Conservation (phyloP, 1,284 basidiomycete species). For the Bondarzewia mesenterica region DNA sequence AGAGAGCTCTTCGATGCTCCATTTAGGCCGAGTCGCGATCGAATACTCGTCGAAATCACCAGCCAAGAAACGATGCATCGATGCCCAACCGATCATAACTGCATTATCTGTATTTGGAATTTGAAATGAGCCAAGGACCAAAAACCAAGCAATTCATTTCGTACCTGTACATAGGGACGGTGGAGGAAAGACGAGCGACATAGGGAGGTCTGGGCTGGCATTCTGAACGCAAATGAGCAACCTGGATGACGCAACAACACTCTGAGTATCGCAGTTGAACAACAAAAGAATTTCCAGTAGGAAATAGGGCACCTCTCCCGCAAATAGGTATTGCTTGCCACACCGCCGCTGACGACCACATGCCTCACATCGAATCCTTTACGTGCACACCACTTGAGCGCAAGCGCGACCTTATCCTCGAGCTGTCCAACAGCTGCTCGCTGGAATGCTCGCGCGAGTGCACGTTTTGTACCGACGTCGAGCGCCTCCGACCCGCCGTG, state of each 20-base stretch:
- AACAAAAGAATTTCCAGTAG: neutral
- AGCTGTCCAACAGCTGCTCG: constrained; percentile 64
- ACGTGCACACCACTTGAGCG: constrained; percentile 38
- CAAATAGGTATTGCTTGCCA: constrained; percentile 77
- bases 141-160: neutral
- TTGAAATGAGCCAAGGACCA: neutral
- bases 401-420: constrained; percentile 63
- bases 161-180: constrained; percentile 74
- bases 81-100: constrained; percentile 90
- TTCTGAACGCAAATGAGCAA: constrained; percentile 31
- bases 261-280: neutral
- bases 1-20: constrained; percentile 58
- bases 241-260: constrained; percentile 22
- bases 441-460: constrained; percentile 70
- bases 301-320: constrained; percentile 41
- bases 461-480: constrained; percentile 27
- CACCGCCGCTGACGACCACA: constrained; percentile 84
- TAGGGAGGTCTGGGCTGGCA: constrained; percentile 23
- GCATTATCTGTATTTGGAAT: constrained; percentile 74
- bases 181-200: constrained; percentile 60
- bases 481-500: constrained; percentile 30
- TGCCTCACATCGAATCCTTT: constrained; percentile 36
- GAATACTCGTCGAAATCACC: constrained; percentile 59
- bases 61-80: constrained; percentile 71
- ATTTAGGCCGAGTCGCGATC: constrained; percentile 51